Conservation (phyloP, 192 early-diverging fungal genomes). For the Entomortierella chlamydospora region DNA sequence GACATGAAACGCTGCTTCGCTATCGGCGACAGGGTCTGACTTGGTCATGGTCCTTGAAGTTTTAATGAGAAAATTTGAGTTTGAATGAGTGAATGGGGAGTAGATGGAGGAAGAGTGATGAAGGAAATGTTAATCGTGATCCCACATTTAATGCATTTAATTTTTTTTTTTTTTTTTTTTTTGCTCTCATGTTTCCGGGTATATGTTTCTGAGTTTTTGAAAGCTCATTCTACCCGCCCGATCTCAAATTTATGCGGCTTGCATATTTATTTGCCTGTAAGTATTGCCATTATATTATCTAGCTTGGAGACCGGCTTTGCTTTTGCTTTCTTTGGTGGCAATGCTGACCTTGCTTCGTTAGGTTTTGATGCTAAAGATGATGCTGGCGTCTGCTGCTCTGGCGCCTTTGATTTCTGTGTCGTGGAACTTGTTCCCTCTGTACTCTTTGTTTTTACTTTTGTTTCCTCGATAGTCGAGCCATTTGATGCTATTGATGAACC, state of each 20-base stretch:
- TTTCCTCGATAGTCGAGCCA: background rate
- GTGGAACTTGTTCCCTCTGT: background rate
- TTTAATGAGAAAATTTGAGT: slow-evolving; percentile 1
- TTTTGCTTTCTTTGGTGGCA: slow-evolving; percentile 26
- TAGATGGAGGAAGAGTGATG: background rate
- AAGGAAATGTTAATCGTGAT: no score
- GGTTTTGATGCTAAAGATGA: background rate
- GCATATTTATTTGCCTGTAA: slow-evolving; percentile 25
- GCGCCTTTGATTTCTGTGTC: background rate
- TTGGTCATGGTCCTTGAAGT: background rate
- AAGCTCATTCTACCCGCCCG: no score
- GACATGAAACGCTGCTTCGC: background rate
- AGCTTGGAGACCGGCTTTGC: slow-evolving; percentile 19
- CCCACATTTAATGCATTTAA: no score
- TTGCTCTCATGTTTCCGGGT: no score
- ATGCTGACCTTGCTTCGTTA: background rate
- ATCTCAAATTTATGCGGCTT: no score
- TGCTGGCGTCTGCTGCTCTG: no score
- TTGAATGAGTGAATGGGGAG: background rate
- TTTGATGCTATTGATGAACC: background rate
- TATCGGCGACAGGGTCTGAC: background rate
- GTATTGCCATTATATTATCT: slow-evolving; percentile 51
- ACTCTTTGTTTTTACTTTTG: background rate
- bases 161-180: no score
- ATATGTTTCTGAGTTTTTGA: no score